phyloP scores from a whole-genome alignment of 306 rosid genomes.

The Mucuna pruriens region DNA sequence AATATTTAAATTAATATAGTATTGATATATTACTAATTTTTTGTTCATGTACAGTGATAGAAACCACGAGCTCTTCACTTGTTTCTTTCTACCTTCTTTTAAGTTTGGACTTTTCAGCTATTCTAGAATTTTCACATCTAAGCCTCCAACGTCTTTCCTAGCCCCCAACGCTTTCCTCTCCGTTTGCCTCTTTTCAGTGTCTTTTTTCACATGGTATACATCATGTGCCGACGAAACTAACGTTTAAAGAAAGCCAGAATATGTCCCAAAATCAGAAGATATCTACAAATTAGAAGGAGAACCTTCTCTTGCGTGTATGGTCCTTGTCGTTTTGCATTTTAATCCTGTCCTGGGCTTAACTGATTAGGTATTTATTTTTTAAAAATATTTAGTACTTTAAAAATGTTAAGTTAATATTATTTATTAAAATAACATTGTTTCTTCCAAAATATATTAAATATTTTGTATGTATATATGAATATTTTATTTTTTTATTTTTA shows the following conservation, averaged over 20 bases:
- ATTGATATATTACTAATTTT: too few relatives aligned
- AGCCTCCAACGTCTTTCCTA: neutral
- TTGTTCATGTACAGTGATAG: neutral
- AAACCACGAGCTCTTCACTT: neutral
- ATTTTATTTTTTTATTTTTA: neutral
- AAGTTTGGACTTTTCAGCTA: slow-evolving; percentile 33
- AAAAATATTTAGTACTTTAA: too few relatives aligned
- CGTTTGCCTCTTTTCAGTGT: slow-evolving; percentile 26
- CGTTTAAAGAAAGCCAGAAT: neutral
- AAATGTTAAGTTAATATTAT: too few relatives aligned
- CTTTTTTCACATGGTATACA: neutral
- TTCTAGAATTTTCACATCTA: slow-evolving; percentile 18
- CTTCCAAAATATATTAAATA: neutral
- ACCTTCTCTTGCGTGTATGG: neutral
- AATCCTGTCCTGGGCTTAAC: neutral
- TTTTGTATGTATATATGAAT: neutral
- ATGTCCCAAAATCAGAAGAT: neutral
- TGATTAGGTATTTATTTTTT: neutral
- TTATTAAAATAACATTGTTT: neutral
- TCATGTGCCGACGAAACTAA: neutral
- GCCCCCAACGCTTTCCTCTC: slow-evolving; percentile 9
- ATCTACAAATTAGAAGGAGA: neutral
- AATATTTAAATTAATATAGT: too few relatives aligned
- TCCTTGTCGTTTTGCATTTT: neutral
- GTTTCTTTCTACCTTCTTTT: slow-evolving; percentile 14